Evolutionary conservation across 2,329 filamentous ascomycete genomes (phyloP).

Genomic region (Hymenoscyphus salicellus): DNA sequence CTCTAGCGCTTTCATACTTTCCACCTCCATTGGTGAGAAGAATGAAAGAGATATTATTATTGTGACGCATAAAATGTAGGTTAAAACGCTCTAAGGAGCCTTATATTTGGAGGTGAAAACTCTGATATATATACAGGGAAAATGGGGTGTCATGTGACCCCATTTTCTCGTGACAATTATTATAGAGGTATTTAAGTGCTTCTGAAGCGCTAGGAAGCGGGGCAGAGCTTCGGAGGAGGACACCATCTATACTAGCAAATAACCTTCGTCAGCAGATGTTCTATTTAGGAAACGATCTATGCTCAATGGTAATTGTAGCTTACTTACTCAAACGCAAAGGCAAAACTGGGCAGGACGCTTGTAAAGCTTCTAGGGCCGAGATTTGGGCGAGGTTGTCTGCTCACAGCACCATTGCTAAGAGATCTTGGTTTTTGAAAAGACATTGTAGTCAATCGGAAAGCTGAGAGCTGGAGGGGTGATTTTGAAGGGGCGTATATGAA

Average conservation of each 20-base stretch:
- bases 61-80: no score
- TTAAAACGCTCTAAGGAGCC: no score
- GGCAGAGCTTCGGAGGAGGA: conserved; percentile 79
- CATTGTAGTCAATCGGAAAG: background rate
- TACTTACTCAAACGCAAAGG: conserved; percentile 55
- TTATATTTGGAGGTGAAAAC: no score
- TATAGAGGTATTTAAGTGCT: conserved; percentile 71
- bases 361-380: background rate
- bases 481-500: background rate
- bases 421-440: background rate
- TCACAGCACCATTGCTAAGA: background rate
- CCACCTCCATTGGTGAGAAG: conserved; percentile 95
- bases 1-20: conserved; percentile 71
- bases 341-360: conserved; percentile 40
- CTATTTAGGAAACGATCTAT: background rate
- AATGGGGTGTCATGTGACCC: no score
- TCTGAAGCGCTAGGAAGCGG: conserved; percentile 75
- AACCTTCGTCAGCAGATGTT: conserved; percentile 12
- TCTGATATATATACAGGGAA: no score
- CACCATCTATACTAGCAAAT: conserved; percentile 68
- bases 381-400: background rate
- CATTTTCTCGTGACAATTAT: no score
- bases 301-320: background rate
- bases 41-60: conserved; percentile 81
- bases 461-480: background rate